phyloP scores from a whole-genome alignment of 2,329 filamentous ascomycete species.

The Arthrobotrys musiformis region DNA sequence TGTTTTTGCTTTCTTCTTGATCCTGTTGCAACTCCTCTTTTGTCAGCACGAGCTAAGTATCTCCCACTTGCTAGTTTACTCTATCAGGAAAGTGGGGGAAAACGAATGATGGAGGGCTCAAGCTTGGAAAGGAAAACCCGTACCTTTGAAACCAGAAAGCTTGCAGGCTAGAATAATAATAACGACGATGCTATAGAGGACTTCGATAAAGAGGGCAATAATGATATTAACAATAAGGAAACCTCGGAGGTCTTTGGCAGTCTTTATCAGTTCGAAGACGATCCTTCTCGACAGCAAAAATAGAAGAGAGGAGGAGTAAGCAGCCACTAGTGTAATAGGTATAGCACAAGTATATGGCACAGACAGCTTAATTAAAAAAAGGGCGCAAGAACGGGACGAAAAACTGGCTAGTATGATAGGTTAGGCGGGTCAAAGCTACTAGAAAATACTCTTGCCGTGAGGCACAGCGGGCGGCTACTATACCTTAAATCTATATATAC shows the following conservation, averaged over 20 bases:
- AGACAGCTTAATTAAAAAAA: constrained; percentile 18
- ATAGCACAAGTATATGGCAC: constrained; percentile 40
- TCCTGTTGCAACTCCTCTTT: constrained; percentile 17
- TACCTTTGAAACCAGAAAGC: constrained; percentile 11
- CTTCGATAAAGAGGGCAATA: background rate
- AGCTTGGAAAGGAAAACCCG: constrained; percentile 23
- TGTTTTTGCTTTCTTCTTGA: background rate
- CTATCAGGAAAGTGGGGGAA: constrained; percentile 53
- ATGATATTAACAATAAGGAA: background rate
- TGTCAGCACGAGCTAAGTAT: constrained; percentile 25
- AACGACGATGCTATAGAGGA: background rate
- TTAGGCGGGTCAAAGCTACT: constrained; percentile 5
- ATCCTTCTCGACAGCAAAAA: constrained; percentile 44
- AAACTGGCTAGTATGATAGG: constrained; percentile 3
- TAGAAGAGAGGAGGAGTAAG: constrained; percentile 43
- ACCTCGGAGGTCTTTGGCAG: background rate
- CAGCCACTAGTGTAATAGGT: constrained; percentile 42
- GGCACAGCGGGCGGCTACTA: constrained; percentile 18
- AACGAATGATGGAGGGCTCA: constrained; percentile 1
- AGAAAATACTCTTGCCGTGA: constrained; percentile 27
- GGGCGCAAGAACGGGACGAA: background rate
- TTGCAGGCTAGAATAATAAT: background rate
- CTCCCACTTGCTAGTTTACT: constrained; percentile 21
- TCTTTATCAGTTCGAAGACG: constrained; percentile 32
- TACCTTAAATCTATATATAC: constrained; percentile 1